Evolutionary conservation across 257 asterid genomes (phyloP), one percentile per base, ranked within the genome.

Genomic region (Rhazya stricta): DNA sequence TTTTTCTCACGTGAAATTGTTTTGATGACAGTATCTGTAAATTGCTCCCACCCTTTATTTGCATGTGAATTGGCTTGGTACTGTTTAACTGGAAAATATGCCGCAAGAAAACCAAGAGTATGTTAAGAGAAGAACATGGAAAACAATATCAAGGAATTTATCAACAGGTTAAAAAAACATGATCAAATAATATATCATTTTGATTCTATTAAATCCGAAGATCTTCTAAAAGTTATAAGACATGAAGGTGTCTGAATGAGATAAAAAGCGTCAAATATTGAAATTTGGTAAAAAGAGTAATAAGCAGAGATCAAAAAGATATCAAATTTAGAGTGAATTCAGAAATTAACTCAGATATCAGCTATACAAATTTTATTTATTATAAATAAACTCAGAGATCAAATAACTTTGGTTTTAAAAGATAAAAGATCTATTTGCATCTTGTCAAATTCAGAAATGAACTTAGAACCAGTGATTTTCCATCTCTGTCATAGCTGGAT

Each of bases 61-160:
- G 99, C 94, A 86, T 95, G 99, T 74, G 93, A 92, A 85, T 91
- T 95, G 67, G 99, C 97, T 79, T 92, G 93, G 73, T 90, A 94
- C 66, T 91, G 86, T 83, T 90, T 89, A 69, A 95, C 99, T 91
- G 95, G 45, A 86, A 58, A 71, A 79, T 45, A 76, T 48, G 69
- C 60, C 42, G 74, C 56, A 63, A 54, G 50, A 39, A 70, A 34
- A 46, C 36, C 45, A 57, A 68, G 27, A 63, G n/a, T 60, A 10
- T 57, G 69, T 37, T 36, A 71, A 65, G 41, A 67, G 67, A 69
- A 71, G 57, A 67, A 34, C 21, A 51, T 13, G 32, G 30, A 72
- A 54, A n/a, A 48, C 36, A 25, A 43, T 11, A n/a, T 68, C 21
- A n/a, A 32, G 39, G 39, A 21, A 45, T n/a, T n/a, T 39, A 36